phyloP scores from a whole-genome alignment of 2,329 filamentous ascomycete species.

The Microsporum audouinii region DNA sequence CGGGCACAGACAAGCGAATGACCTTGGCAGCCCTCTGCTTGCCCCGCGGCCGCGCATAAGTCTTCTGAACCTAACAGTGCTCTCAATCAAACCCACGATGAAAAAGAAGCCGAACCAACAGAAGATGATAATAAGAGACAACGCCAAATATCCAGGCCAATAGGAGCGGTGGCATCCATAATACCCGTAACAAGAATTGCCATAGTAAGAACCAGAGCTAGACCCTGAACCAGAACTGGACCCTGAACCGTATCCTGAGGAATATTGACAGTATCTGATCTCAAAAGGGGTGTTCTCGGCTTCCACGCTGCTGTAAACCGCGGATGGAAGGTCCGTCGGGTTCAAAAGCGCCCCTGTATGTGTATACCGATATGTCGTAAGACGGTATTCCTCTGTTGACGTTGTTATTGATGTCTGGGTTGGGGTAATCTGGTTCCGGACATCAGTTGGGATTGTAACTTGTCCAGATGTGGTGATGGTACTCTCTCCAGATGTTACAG shows the following conservation, averaged over 20 bases:
- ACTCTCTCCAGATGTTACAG: neutral
- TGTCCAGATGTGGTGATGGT: neutral
- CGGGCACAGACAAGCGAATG: neutral
- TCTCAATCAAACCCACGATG: neutral
- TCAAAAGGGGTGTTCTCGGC: neutral
- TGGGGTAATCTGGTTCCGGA: neutral
- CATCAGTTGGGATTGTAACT: neutral
- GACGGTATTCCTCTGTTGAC: neutral
- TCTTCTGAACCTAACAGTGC: neutral
- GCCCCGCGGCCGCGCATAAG: neutral
- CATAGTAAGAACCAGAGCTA: neutral
- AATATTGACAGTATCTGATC: neutral
- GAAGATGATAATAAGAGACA: neutral
- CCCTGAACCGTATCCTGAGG: neutral
- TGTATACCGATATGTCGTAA: neutral
- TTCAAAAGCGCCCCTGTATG: neutral
- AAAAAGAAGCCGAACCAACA: neutral
- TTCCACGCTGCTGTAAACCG: neutral
- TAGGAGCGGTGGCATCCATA: neutral
- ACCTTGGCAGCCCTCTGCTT: neutral
- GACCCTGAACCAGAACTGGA: neutral
- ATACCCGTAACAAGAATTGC: neutral
- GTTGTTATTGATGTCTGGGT: neutral
- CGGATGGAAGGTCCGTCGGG: neutral
- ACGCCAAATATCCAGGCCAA: neutral